A percentile compares a stretch with the other conserved stretches of the same genome.
Evolutionary conservation across 2,329 filamentous ascomycete genomes (phyloP).

Genomic region (Dothistroma septosporum): DNA sequence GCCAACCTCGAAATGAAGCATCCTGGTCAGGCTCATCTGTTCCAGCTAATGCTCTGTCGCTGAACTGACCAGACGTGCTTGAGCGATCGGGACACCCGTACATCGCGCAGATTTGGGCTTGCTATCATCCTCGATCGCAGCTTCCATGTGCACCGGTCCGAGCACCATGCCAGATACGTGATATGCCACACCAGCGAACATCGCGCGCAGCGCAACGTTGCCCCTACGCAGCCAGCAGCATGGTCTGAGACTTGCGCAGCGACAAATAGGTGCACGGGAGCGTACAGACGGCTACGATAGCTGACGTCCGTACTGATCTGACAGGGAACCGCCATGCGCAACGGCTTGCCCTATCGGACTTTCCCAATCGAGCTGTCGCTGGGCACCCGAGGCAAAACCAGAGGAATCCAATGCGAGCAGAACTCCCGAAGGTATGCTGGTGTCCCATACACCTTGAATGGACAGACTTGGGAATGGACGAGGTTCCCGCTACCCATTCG

Average conservation of each 20-base stretch:
- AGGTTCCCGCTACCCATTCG: too few relatives aligned
- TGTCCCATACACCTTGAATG: slow-evolving; percentile 4
- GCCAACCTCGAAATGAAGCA: too few relatives aligned
- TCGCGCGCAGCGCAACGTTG: background rate
- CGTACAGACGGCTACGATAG: too few relatives aligned
- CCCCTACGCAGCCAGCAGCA: background rate
- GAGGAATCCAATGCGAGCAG: background rate
- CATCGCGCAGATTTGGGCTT: background rate
- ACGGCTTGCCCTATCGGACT: slow-evolving; percentile 4
- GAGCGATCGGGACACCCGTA: too few relatives aligned
- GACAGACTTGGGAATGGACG: slow-evolving; percentile 9
- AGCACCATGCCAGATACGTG: background rate
- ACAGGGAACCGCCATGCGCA: background rate
- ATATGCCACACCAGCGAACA: too few relatives aligned
- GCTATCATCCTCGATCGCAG: background rate
- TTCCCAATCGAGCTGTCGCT: background rate
- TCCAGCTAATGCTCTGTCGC: too few relatives aligned
- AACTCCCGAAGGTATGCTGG: slow-evolving; percentile 8
- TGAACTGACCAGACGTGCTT: too few relatives aligned
- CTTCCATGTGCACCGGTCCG: background rate
- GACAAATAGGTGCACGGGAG: too few relatives aligned
- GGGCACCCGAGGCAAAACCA: slow-evolving; percentile 5
- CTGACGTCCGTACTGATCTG: background rate
- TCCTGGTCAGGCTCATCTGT: too few relatives aligned
- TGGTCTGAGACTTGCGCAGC: too few relatives aligned